These are phyloP conservation scores for Canna indica DNA, from an alignment of 176 grass and related monocot species.

Conservation along the genomic window DNA sequence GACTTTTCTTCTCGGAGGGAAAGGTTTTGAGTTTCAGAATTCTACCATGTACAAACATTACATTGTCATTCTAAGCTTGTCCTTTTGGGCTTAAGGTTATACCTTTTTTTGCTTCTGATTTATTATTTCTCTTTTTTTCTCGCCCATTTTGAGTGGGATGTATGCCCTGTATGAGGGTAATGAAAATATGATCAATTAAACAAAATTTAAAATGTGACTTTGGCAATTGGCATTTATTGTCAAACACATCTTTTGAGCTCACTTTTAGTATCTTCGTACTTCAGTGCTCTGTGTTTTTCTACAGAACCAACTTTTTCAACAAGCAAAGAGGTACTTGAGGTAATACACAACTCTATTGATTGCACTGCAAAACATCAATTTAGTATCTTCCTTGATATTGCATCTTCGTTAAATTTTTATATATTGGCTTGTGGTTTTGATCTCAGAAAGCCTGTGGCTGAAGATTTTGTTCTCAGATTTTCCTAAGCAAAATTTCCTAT, in stretches of 20 bases:
- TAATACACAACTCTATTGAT: neutral
- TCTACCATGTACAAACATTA: slow-evolving; percentile 28
- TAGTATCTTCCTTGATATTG: neutral
- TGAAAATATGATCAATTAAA: slow-evolving; percentile 47
- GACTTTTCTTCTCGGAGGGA: neutral
- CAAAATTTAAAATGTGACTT: slow-evolving; percentile 25
- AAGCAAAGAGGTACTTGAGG: neutral
- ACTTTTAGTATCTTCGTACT: slow-evolving; percentile 25
- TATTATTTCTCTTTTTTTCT: neutral
- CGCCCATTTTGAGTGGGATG: slow-evolving; percentile 33
- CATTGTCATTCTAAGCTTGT: slow-evolving; percentile 18
- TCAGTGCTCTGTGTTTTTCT: neutral
- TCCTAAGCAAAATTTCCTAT: neutral
- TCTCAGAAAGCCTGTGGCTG: neutral
- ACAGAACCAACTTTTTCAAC: neutral
- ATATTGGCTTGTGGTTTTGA: neutral
- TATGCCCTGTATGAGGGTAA: slow-evolving; percentile 32
- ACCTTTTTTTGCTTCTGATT: slow-evolving; percentile 20
- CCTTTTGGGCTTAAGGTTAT: slow-evolving; percentile 26
- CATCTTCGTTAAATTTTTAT: neutral
- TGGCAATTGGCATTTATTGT: neutral
- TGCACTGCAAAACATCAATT: neutral
- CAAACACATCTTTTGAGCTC: neutral
- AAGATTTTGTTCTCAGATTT: neutral
- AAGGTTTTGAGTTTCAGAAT: neutral